Evolutionary conservation across 2,329 filamentous ascomycete species (phyloP), one percentile per base, ranked within the genome.

Genomic region (Kalaharituber pfeilii): DNA sequence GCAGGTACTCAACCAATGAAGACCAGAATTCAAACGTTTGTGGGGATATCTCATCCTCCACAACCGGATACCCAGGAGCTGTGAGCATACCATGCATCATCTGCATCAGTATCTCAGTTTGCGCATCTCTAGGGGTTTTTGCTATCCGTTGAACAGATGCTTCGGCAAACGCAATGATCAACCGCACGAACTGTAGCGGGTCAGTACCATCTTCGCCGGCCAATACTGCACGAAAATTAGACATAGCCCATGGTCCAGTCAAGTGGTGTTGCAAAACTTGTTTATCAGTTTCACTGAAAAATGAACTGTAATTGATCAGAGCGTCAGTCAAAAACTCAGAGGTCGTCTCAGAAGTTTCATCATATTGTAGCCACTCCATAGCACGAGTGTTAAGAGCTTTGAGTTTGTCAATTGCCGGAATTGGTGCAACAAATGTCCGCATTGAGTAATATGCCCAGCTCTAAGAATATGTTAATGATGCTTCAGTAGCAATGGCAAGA

Each of bases 21-120:
- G 78, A 81, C 85, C 86, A 91, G 65, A 91, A 89, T 62, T 91
- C 84, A 13, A 89, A 73, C 1, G 81, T 78, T 1, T 79, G 77
- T 0, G 84, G 76, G 53, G 86, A 87, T 9, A 87, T 78, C 59
- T 78, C 80, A 62, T 91, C 83, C 53, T 89, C 84, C 3, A 76
- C 76, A 1, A 81, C 79, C 1, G 82, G 77, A 61, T 78, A 75
- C 1, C 84, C 84, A 11, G 78, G 72, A 11, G 79, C 76, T 20
- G 74, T 74, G 24, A 88, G 71, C 4, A 91, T 73, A 3, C 79
- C 77, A 56, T 76, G 78, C n/a, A 85, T 70, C 29, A 73, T 75
- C 2, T 70, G 69, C 13, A 85, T 67, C 50, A 83, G 71, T 27
- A 70, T 69, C 53, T 74, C 71, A 9, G 72, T 74, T 39, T 66